These are phyloP conservation scores for Hypholoma fasciculare DNA, from an alignment of 768 basidiomycete genomes.

Conservation along the genomic window DNA sequence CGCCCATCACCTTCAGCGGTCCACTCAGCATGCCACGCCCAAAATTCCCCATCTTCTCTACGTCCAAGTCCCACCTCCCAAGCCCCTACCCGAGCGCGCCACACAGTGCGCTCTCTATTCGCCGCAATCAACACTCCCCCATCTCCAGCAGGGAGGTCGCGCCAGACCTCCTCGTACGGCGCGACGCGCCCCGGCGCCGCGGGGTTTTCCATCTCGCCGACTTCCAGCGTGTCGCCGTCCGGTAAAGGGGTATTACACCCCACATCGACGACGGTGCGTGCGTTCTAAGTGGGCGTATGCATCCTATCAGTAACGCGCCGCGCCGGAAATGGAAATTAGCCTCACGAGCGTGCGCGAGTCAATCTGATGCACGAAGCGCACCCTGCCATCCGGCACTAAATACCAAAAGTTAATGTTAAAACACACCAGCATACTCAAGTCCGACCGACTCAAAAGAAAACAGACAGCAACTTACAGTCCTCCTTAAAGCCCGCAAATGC, in stretches of 20 bases:
- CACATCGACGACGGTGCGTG: conserved; percentile 4
- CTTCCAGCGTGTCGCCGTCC: conserved; percentile 5
- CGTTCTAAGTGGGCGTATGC: background rate
- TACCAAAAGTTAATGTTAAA: background rate
- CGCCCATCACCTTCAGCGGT: background rate
- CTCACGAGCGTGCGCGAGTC: conserved; percentile 13
- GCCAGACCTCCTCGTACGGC: conserved; percentile 13
- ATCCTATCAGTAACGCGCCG: background rate
- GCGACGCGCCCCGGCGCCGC: conserved; percentile 4
- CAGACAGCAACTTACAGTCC: background rate
- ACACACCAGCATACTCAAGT: no score
- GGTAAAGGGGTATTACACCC: conserved; percentile 5
- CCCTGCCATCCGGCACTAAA: conserved; percentile 6
- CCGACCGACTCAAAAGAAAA: no score
- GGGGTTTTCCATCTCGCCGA: conserved; percentile 14
- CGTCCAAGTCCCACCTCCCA: conserved; percentile 2
- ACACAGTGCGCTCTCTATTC: background rate
- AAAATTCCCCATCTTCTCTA: background rate
- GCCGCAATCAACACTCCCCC: background rate
- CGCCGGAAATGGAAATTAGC: background rate
- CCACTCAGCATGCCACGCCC: conserved; percentile 6
- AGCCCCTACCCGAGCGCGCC: background rate
- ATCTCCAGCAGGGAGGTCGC: background rate
- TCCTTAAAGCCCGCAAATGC: conserved; percentile 37
- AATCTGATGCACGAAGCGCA: conserved; percentile 12